Evolutionary conservation across 352 stramenopile genomes (phyloP).

Genomic region (Achlya hypogyna): DNA sequence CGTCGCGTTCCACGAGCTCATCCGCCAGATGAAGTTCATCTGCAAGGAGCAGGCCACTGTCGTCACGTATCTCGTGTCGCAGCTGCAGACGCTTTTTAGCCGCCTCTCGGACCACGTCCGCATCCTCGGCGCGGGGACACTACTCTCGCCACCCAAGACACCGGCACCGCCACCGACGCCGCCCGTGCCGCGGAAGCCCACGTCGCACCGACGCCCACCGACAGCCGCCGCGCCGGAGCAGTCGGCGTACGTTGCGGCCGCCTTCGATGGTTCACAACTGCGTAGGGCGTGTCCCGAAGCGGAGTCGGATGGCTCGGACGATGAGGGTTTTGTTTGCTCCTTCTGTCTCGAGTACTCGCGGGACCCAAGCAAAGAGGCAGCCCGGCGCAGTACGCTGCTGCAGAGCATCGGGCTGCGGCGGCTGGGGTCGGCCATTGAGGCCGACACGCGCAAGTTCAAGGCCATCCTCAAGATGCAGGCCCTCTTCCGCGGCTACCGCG

Average conservation of each 20-base stretch:
- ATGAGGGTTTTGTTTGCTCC: conserved; percentile 10
- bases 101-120: background rate
- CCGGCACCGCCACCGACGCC: background rate
- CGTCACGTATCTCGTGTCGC: background rate
- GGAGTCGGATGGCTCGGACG: background rate
- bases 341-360: background rate
- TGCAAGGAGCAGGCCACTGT: conserved; percentile 55
- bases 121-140: background rate
- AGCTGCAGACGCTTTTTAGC: background rate
- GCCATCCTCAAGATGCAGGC: background rate
- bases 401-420: background rate
- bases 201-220: background rate
- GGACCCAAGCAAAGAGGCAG: background rate
- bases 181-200: background rate
- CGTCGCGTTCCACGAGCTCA: conserved; percentile 66
- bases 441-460: background rate
- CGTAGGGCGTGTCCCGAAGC: background rate
- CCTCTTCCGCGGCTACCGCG: background rate
- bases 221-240: background rate
- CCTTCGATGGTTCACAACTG: background rate
- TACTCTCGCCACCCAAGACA: background rate
- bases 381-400: conserved; percentile 3
- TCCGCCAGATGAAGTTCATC: conserved; percentile 61
- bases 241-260: background rate
- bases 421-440: background rate